phyloP scores from a whole-genome alignment of 2,329 filamentous ascomycete species.

The Leptographium lundbergii region DNA sequence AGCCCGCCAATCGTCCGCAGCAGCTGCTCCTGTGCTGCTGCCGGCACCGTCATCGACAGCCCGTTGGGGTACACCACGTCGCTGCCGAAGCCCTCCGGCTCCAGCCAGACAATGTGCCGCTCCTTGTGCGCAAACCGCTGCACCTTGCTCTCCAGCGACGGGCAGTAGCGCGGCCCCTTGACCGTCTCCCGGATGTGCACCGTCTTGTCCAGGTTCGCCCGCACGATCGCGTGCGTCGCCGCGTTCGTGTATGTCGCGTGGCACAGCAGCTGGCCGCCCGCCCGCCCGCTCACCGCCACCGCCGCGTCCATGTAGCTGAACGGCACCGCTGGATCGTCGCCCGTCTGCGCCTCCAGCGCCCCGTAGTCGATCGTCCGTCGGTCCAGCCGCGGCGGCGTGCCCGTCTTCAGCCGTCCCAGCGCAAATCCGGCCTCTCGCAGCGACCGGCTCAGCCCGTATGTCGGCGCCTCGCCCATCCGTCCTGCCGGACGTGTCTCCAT shows the following conservation, averaged over 20 bases:
- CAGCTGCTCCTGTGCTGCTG: slow-evolving; percentile 71
- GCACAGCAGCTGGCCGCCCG: slow-evolving; percentile 59
- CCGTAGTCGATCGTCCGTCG: slow-evolving; percentile 70
- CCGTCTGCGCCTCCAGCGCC: slow-evolving; percentile 57
- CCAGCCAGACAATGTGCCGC: slow-evolving; percentile 86
- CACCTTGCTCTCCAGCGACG: slow-evolving; percentile 88
- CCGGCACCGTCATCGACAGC: slow-evolving; percentile 91
- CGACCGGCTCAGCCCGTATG: slow-evolving; percentile 84
- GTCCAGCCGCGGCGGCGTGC: slow-evolving; percentile 81
- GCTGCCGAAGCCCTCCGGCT: slow-evolving; percentile 87
- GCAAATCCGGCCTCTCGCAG: slow-evolving; percentile 78
- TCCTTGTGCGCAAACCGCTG: slow-evolving; percentile 73
- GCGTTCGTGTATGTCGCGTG: slow-evolving; percentile 80
- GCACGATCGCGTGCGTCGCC: slow-evolving; percentile 68
- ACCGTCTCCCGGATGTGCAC: slow-evolving; percentile 94
- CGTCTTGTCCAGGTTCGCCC: slow-evolving; percentile 84
- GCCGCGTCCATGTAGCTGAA: slow-evolving; percentile 81
- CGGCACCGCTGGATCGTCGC: slow-evolving; percentile 74
- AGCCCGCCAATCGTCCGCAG: slow-evolving; percentile 81
- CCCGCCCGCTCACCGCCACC: slow-evolving; percentile 47
- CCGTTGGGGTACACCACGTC: slow-evolving; percentile 92
- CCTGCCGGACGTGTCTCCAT: slow-evolving; percentile 75
- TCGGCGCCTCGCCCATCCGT: slow-evolving; percentile 86
- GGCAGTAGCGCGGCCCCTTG: slow-evolving; percentile 88
- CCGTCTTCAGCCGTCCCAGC: slow-evolving; percentile 85